Base-by-base conservation (phyloP, 345 rosid genomes). In the Salix suchowensis region DNA sequence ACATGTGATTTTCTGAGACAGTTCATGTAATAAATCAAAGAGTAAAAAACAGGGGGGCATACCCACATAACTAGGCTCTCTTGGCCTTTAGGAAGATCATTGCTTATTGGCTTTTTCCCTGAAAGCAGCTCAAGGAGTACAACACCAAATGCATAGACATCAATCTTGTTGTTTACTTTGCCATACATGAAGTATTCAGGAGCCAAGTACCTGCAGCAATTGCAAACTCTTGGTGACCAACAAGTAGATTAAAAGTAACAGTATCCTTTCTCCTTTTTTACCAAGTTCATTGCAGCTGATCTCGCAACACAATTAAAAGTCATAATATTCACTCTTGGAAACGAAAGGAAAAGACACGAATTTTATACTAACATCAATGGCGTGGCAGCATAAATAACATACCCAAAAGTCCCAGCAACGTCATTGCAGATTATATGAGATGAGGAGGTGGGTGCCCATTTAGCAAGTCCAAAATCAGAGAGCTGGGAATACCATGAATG, bases 351-450 rank as follows among this genome's bases (percentile, higher is more conserved):
- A 72, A 40, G 16, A 58, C 16, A 76, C 21, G 10, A 40, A 16
- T 42, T 32, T 11, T 24, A 30, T 32, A 32, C 16, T n/a, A 75
- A 62, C 70, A 44, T 24, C 42, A 2, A 80, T 67, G 68, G 68
- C 8, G 61, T 62, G 40, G 72, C 30, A 60, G 23, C 11, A 21
- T 14, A 32, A 74, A 32, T 30, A 19, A 76, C 92, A 65, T 83
- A 96, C 98, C 99, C 99, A 88, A 96, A 96, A 23, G 99, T 96
- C 75, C 99, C 99, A 4, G 91, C 87, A 77, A 96, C 95, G 79
- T 86, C 97, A 9, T 86, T 87, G 78, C 88, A 77, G 21, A 88
- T 75, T 67, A 77, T 77, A 24, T 85, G 89, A 74, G 91, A 84
- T 37, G 90, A 84, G 18, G 91, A 76, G 81, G 82, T 84, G 34